Conservation (phyloP, 192 early-diverging fungal species). For the Allomyces macrogynus region DNA sequence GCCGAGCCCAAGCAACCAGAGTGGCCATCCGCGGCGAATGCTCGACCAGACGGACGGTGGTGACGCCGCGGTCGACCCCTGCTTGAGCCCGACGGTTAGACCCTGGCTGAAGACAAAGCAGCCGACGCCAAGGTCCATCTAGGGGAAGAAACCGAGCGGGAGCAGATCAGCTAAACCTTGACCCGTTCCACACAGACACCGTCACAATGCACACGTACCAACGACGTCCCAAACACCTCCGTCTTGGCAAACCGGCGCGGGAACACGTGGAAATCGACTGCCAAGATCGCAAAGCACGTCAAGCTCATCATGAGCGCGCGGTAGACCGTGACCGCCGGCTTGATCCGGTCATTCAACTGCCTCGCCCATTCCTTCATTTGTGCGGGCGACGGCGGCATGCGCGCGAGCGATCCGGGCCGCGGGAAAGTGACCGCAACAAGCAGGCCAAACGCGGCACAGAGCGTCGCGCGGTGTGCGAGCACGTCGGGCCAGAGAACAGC, state of each 20-base stretch:
- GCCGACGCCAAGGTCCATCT: conserved; percentile 96
- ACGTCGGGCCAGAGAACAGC: too few species aligned
- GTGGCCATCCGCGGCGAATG: conserved; percentile 11
- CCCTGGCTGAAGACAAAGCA: conserved; percentile 77
- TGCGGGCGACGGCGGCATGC: too few species aligned
- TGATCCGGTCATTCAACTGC: neutral
- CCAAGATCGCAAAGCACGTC: conserved; percentile 71
- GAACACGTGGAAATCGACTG: conserved; percentile 84
- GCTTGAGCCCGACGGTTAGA: conserved; percentile 36
- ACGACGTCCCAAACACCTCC: conserved; percentile 70
- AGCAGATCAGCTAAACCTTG: neutral
- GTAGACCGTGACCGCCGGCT: conserved; percentile 31
- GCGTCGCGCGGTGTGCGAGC: too few species aligned
- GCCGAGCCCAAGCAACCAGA: conserved; percentile 53
- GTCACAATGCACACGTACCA: conserved; percentile 24
- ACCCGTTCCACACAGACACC: neutral
- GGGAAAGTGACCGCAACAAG: too few species aligned
- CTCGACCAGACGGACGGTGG: conserved; percentile 7
- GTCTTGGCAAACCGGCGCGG: conserved; percentile 77
- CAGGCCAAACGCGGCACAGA: too few species aligned
- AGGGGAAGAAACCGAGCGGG: neutral
- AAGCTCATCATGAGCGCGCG: conserved; percentile 54
- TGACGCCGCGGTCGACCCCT: conserved; percentile 16
- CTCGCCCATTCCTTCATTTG: neutral
- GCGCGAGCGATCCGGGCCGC: too few species aligned